Percentiles rank a stretch among this genome's conserved stretches.
These are phyloP conservation scores for Cytospora chrysosperma DNA, from an alignment of 2,329 filamentous ascomycete genomes.

Conservation along the genomic window DNA sequence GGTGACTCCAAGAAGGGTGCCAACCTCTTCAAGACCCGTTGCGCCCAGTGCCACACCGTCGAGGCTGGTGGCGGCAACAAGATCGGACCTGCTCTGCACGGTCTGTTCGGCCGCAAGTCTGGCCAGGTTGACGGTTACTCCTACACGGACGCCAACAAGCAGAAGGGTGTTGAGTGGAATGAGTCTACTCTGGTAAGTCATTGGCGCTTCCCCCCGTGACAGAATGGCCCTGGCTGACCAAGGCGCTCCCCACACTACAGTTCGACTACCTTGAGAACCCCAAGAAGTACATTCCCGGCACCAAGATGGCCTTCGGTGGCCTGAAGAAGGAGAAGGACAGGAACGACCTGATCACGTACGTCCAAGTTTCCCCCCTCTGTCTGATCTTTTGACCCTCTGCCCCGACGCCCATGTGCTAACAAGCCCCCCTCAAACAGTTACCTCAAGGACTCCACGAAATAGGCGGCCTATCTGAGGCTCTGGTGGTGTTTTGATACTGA, in stretches of 20 bases:
- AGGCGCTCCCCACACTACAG: constrained; percentile 33
- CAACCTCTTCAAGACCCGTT: constrained; percentile 98
- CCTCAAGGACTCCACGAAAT: constrained; percentile 69
- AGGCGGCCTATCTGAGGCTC: constrained; percentile 43
- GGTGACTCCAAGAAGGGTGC: constrained; percentile 96
- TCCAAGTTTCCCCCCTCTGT: constrained; percentile 30
- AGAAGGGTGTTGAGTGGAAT: constrained; percentile 87
- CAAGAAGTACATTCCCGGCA: constrained; percentile 99
- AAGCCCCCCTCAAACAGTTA: constrained; percentile 45
- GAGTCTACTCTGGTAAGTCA: constrained; percentile 74
- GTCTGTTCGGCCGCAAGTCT: constrained; percentile 95
- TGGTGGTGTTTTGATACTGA: constrained; percentile 24
- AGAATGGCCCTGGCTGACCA: constrained; percentile 1
- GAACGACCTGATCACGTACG: constrained; percentile 97
- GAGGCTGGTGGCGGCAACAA: constrained; percentile 92
- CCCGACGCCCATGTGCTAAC: neutral
- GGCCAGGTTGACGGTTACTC: constrained; percentile 88
- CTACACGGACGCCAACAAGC: constrained; percentile 99
- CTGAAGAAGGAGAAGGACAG: constrained; percentile 99
- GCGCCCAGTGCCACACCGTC: constrained; percentile 97
- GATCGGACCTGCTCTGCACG: constrained; percentile 95
- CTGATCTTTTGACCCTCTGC: constrained; percentile 27
- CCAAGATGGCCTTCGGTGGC: constrained; percentile 99
- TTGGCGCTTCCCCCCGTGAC: neutral
- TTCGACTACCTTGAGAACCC: constrained; percentile 99